Conservation (phyloP, 306 rosid genomes). For the Cicer arietinum region DNA sequence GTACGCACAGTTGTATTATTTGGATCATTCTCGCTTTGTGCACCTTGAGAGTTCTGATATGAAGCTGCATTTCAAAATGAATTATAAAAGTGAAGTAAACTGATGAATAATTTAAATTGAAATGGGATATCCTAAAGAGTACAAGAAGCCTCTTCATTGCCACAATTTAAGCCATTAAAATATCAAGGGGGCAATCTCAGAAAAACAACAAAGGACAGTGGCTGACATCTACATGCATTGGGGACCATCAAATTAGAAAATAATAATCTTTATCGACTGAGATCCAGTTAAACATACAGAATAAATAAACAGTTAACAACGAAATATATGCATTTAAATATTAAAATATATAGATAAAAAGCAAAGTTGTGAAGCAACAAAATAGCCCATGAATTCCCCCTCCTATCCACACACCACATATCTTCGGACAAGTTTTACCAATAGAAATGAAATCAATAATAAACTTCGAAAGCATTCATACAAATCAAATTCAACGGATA, state of each 20-base stretch:
- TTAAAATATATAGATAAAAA: too few relatives aligned
- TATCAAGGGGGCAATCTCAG: background rate
- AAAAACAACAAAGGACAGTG: background rate
- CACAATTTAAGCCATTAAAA: background rate
- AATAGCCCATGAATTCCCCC: too few relatives aligned
- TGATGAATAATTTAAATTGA: slow-evolving; percentile 10
- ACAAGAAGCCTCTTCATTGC: background rate
- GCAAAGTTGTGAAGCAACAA: too few relatives aligned
- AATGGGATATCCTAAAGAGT: background rate
- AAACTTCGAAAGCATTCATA: background rate
- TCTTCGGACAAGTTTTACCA: background rate
- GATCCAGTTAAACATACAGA: background rate
- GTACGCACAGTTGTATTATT: slow-evolving; percentile 92
- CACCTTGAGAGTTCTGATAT: slow-evolving; percentile 77
- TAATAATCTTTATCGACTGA: background rate
- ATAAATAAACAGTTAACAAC: slow-evolving; percentile 5
- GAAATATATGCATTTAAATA: background rate
- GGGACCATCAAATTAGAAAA: background rate
- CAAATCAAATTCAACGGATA: background rate
- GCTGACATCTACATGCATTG: background rate
- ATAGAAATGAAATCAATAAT: background rate
- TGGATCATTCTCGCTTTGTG: slow-evolving; percentile 89
- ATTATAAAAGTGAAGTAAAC: slow-evolving; percentile 33
- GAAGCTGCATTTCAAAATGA: slow-evolving; percentile 75
- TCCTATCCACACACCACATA: too few relatives aligned